phyloP scores from a whole-genome alignment of 768 basidiomycete genomes.

The Brasilioporus rufonigricans region DNA sequence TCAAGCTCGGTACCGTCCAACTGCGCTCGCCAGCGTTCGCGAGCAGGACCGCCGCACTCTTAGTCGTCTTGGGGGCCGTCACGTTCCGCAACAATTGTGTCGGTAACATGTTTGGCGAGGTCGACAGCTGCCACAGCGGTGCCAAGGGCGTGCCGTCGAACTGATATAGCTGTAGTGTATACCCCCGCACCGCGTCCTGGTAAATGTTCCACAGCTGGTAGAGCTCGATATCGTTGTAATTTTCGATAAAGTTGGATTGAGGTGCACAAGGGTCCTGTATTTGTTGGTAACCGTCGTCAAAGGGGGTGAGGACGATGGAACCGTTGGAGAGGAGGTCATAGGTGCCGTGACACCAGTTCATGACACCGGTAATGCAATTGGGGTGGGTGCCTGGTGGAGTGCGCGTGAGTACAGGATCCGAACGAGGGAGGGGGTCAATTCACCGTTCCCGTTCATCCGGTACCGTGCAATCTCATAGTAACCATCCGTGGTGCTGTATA shows the following conservation, averaged over 20 bases:
- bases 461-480: constrained; percentile 91
- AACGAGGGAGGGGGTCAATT: neutral
- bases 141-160: constrained; percentile 77
- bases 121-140: constrained; percentile 64
- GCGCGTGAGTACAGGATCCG: neutral
- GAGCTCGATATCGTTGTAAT: constrained; percentile 75
- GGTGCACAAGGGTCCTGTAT: constrained; percentile 93
- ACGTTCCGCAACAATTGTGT: constrained; percentile 62
- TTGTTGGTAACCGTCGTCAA: constrained; percentile 91
- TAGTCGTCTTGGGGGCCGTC: constrained; percentile 21
- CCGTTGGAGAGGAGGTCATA: constrained; percentile 71
- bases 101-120: constrained; percentile 85
- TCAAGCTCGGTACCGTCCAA: constrained; percentile 15
- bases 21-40: constrained; percentile 27
- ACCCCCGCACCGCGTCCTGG: constrained; percentile 56
- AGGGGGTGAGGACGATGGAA: constrained; percentile 70
- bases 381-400: constrained; percentile 64
- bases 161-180: constrained; percentile 73
- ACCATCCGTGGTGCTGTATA: constrained; percentile 59
- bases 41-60: constrained; percentile 11
- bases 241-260: constrained; percentile 80
- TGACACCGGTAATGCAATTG: constrained; percentile 83
- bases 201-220: constrained; percentile 70
- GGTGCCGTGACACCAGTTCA: constrained; percentile 88
- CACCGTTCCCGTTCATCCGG: constrained; percentile 86